Percentiles rank a stretch among this genome's conserved stretches.
phyloP scores from a whole-genome alignment of 257 asterid species.

The Ligustrum vulgare region DNA sequence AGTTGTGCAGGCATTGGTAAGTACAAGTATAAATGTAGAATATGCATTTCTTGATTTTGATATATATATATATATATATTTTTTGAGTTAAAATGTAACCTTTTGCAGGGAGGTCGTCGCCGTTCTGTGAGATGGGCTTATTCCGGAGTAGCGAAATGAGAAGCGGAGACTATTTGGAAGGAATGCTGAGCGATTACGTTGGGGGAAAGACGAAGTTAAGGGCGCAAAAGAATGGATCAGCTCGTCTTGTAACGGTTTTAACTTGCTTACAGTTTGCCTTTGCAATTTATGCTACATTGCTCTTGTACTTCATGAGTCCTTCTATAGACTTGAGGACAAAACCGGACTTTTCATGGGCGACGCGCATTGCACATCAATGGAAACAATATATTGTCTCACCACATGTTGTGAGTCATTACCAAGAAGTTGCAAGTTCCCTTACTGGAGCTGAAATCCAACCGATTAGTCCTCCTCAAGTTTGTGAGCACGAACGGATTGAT shows the following conservation, averaged over 20 bases:
- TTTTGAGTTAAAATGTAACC: not conserved
- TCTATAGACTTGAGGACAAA: conserved; percentile 54
- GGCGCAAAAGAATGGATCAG: conserved; percentile 40
- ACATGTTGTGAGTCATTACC: conserved; percentile 47
- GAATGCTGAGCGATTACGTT: conserved; percentile 67
- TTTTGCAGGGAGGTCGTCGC: conserved; percentile 26
- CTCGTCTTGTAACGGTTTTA: conserved; percentile 54
- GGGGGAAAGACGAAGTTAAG: conserved; percentile 52
- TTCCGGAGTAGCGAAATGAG: conserved; percentile 32
- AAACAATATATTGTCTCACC: conserved; percentile 56
- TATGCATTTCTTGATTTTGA: not conserved
- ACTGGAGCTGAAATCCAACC: conserved; percentile 17
- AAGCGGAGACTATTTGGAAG: conserved; percentile 76
- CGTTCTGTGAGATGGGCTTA: conserved; percentile 37
- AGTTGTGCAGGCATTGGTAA: not conserved
- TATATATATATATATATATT: too few species aligned
- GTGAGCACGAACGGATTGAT: conserved; percentile 75
- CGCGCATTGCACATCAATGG: conserved; percentile 67
- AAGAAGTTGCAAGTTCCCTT: conserved; percentile 35
- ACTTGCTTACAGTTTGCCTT: conserved; percentile 80
- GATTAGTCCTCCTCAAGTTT: conserved; percentile 44
- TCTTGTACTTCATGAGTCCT: conserved; percentile 81
- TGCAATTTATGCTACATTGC: conserved; percentile 85
- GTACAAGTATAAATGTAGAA: not conserved
- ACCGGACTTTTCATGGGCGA: conserved; percentile 84